Percentiles rank a stretch among this genome's conserved stretches.
Conservation (phyloP, 2,329 filamentous ascomycete genomes). For the Volutella citrinella region DNA sequence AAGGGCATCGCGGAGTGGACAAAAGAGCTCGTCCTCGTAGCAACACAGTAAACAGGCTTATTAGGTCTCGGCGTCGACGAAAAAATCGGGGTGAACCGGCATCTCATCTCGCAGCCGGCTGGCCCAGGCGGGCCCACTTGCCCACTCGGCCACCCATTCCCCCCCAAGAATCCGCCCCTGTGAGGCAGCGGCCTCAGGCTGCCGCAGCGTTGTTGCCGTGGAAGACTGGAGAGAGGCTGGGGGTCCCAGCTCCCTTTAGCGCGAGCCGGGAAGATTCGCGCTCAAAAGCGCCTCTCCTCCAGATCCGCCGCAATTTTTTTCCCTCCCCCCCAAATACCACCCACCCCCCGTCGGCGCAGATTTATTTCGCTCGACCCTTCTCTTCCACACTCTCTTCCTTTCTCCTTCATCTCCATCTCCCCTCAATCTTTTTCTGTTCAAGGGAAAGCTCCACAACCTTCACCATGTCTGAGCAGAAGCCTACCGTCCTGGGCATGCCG, state of each 20-base stretch:
- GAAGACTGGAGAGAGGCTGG: constrained; percentile 22
- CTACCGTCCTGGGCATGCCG: constrained; percentile 65
- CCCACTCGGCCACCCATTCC: constrained; percentile 16
- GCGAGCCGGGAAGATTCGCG: constrained; percentile 53
- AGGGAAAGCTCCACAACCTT: constrained; percentile 39
- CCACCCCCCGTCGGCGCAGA: constrained; percentile 43
- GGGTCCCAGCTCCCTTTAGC: constrained; percentile 31
- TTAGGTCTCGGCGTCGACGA: constrained; percentile 29
- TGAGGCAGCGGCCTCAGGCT: constrained; percentile 1
- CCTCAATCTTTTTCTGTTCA: constrained; percentile 57
- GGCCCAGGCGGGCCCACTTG: constrained; percentile 1
- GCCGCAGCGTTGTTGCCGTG: constrained; percentile 29
- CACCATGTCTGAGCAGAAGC: constrained; percentile 56
- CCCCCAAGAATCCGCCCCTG: constrained; percentile 16
- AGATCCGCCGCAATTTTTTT: constrained; percentile 52
- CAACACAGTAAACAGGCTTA: constrained; percentile 19
- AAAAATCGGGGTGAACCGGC: constrained; percentile 35
- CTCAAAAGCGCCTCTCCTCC: constrained; percentile 45
- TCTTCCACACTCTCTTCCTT: constrained; percentile 41
- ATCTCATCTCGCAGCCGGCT: constrained; percentile 28
- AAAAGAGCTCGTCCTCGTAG: too few species aligned
- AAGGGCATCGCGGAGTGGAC: too few species aligned
- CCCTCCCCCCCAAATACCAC: constrained; percentile 41
- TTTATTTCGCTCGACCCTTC: constrained; percentile 41
- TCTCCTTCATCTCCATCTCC: constrained; percentile 53